Evolutionary conservation across 140 eudicot genomes (phyloP).

Genomic region (Oenanthe javanica): DNA sequence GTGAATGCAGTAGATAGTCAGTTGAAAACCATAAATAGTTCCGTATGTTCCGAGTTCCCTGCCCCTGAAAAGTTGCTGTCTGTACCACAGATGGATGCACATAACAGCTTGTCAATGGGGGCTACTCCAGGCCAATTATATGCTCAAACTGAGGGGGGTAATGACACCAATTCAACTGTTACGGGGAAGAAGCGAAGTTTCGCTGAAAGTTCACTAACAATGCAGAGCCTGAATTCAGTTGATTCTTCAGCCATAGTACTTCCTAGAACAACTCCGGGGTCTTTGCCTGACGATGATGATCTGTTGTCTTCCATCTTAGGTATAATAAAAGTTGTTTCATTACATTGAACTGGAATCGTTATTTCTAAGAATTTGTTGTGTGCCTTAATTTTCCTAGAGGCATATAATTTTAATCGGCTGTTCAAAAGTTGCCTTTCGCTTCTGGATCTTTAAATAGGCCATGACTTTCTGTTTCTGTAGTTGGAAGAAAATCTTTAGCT

Average conservation of each 20-base stretch:
- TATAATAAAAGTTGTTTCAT: conserved; percentile 9
- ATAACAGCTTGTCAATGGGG: conserved; percentile 29
- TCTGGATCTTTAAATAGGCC: neutral
- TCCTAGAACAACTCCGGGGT: conserved; percentile 34
- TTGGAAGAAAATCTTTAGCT: conserved; percentile 65
- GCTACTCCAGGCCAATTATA: conserved; percentile 35
- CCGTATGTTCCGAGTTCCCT: conserved; percentile 31
- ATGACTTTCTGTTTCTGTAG: conserved; percentile 32
- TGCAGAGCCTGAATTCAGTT: conserved; percentile 55
- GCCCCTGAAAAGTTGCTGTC: conserved; percentile 69
- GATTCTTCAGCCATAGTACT: conserved; percentile 43
- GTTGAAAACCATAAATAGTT: conserved; percentile 24
- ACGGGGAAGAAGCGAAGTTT: conserved; percentile 77
- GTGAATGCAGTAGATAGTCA: conserved; percentile 15
- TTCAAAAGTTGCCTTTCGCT: neutral
- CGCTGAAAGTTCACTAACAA: conserved; percentile 66
- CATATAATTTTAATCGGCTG: neutral
- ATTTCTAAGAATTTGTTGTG: neutral
- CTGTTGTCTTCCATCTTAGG: conserved; percentile 94
- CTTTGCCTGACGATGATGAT: conserved; percentile 70
- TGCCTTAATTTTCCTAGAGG: neutral
- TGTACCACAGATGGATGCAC: conserved; percentile 8
- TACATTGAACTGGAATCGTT: neutral
- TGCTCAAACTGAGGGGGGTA: conserved; percentile 27
- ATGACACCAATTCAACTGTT: conserved; percentile 26